phyloP scores from a whole-genome alignment of 1,284 basidiomycete species.

The Cryptococcus sp. region DNA sequence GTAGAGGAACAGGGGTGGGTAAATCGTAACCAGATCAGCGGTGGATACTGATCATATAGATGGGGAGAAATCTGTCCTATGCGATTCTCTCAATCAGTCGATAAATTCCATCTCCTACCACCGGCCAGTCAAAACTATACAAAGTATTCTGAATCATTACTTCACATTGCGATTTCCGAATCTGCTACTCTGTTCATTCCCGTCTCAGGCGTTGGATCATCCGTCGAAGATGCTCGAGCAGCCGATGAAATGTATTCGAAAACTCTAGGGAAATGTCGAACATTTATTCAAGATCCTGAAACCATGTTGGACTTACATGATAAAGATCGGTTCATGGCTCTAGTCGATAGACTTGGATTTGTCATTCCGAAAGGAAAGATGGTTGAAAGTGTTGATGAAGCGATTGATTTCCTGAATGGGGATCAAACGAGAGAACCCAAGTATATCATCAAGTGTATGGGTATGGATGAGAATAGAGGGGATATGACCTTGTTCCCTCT shows the following conservation, averaged over 20 bases:
- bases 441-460: conserved; percentile 44
- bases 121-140: conserved; percentile 23
- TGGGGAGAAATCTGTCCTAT: conserved; percentile 47
- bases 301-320: conserved; percentile 47
- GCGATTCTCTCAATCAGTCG: conserved; percentile 42
- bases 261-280: conserved; percentile 33
- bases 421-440: conserved; percentile 14
- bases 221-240: conserved; percentile 45
- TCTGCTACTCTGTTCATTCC: conserved; percentile 45
- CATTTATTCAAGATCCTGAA: conserved; percentile 46
- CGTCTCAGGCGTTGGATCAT: conserved; percentile 46
- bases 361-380: conserved; percentile 31
- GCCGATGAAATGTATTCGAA: conserved; percentile 36
- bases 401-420: conserved; percentile 29
- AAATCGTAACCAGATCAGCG: neutral
- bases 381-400: conserved; percentile 39
- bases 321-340: conserved; percentile 43
- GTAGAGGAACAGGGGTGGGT: conserved; percentile 44
- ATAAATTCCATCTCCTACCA: conserved; percentile 32
- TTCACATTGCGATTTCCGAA: conserved; percentile 34
- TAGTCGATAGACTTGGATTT: conserved; percentile 40
- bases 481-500: conserved; percentile 49
- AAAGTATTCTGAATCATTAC: conserved; percentile 35
- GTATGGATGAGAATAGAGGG: conserved; percentile 44
- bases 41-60: conserved; percentile 10